These are phyloP conservation scores for Jamesozyma lodderae DNA, from an alignment of 805 yeast species.

Conservation along the genomic window DNA sequence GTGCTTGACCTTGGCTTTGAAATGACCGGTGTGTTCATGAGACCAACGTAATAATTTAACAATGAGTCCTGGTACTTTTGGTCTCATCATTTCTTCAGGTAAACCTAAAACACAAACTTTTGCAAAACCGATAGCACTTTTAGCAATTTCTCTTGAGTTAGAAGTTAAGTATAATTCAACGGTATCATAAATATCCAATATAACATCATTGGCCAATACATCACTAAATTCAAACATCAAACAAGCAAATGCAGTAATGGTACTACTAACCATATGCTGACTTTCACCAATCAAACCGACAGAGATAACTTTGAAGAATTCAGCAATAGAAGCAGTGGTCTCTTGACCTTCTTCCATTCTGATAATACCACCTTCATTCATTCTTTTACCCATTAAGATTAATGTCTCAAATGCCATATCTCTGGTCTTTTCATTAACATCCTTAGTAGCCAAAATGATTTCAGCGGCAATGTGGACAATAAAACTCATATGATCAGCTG, in stretches of 20 bases:
- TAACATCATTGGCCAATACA: constrained; percentile 46
- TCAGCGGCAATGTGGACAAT: constrained; percentile 80
- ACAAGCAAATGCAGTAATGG: constrained; percentile 82
- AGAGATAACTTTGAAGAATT: constrained; percentile 84
- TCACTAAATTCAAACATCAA: constrained; percentile 78
- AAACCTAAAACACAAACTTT: constrained; percentile 79
- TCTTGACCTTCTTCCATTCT: constrained; percentile 32
- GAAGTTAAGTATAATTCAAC: constrained; percentile 86
- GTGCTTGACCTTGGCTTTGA: constrained; percentile 87
- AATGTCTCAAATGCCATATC: constrained; percentile 67
- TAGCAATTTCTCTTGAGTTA: constrained; percentile 86
- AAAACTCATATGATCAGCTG: constrained; percentile 57
- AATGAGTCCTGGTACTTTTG: constrained; percentile 57
- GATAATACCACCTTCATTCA: constrained; percentile 57
- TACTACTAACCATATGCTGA: constrained; percentile 96
- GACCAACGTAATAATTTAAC: constrained; percentile 81
- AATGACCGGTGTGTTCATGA: constrained; percentile 91
- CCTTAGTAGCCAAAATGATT: constrained; percentile 83
- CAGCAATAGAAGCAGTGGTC: constrained; percentile 57
- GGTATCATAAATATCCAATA: constrained; percentile 72
- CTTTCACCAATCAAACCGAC: constrained; percentile 94
- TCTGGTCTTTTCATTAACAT: constrained; percentile 85
- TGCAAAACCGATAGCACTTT: constrained; percentile 87
- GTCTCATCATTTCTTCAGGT: constrained; percentile 65
- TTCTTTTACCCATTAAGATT: constrained; percentile 69